Evolutionary conservation across 768 basidiomycete genomes (phyloP).

Genomic region (Agaricus blazei): DNA sequence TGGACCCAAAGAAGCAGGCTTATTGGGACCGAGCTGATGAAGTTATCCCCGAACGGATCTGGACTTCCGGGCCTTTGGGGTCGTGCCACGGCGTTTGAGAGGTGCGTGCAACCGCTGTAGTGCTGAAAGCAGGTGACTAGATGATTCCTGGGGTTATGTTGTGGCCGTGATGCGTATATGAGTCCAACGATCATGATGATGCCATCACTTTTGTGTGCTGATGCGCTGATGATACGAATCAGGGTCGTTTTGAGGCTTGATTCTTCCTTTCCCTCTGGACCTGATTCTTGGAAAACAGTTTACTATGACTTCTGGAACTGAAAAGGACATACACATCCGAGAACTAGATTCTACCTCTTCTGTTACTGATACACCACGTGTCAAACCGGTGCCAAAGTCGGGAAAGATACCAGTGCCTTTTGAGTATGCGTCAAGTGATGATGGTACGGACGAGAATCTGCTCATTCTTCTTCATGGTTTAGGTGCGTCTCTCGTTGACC

Average conservation of each 20-base stretch:
- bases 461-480: conserved; percentile 83
- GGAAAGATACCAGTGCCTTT: conserved; percentile 50
- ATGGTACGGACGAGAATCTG: conserved; percentile 84
- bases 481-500: conserved; percentile 34
- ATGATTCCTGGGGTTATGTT: too few relatives aligned
- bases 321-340: conserved; percentile 28
- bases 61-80: not conserved
- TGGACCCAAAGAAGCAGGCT: too few relatives aligned
- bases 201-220: too few relatives aligned
- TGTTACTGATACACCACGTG: conserved; percentile 21
- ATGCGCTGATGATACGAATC: too few relatives aligned
- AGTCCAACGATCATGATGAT: too few relatives aligned
- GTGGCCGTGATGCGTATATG: too few relatives aligned
- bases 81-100: too few relatives aligned
- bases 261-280: too few relatives aligned
- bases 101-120: too few relatives aligned
- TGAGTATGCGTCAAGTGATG: conserved; percentile 66
- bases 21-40: not conserved
- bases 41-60: not conserved
- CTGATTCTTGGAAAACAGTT: too few relatives aligned
- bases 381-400: conserved; percentile 45
- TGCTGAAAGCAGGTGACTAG: too few relatives aligned
- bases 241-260: too few relatives aligned
- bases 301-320: not conserved
- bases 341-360: conserved; percentile 16